Base-by-base conservation (phyloP, 306 rosid species). In the Cicer chorassanicum region DNA sequence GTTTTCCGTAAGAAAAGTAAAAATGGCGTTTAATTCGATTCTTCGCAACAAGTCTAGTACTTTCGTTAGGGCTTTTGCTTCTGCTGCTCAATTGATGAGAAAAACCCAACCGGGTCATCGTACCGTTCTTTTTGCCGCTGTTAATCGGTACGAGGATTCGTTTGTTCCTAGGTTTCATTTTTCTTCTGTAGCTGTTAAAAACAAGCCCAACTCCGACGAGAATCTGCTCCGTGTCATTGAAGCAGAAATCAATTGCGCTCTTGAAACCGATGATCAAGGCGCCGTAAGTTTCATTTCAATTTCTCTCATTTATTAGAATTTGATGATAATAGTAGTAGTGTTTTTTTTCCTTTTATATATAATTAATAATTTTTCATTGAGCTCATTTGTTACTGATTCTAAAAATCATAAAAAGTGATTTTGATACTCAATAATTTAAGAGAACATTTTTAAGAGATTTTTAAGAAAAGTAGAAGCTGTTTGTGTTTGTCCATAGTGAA, bases 11-110 rank as follows among this genome's bases (percentile, higher is more conserved):
- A 6, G 42, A 48, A 77, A 61, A 57, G 9, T 18, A 60, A 48
- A 83, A 75, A 94, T 94, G 99, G 95, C 91, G 38, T 79, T 88
- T 76, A 53, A 70, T 73, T 86, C 92, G 46, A 83, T 90, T 71
- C 67, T 94, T 74, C 92, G 96, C 78, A 84, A 70, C 82, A 86
- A 77, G 76, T 91, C 96, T 40, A 75, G 80, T 12, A 84, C 85
- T 76, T 87, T 87, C 36, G 67, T 82, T 5, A 81, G 86, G 73
- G 88, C 93, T 24, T 18, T 92, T 6, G 81, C 87, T 34, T 34
- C 83, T 0, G 84, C 89, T 2, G 76, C 70, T 74, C 85, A 83
- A 43, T 66, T 84, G 51, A 43, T 76, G 6, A 76, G 68, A 48
- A 87, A 84, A 6, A 59, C 78, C 70, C 88, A 63, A n/a, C 48